Evolutionary conservation across 2,329 filamentous ascomycete species (phyloP).

Genomic region (Diaporthe citri): DNA sequence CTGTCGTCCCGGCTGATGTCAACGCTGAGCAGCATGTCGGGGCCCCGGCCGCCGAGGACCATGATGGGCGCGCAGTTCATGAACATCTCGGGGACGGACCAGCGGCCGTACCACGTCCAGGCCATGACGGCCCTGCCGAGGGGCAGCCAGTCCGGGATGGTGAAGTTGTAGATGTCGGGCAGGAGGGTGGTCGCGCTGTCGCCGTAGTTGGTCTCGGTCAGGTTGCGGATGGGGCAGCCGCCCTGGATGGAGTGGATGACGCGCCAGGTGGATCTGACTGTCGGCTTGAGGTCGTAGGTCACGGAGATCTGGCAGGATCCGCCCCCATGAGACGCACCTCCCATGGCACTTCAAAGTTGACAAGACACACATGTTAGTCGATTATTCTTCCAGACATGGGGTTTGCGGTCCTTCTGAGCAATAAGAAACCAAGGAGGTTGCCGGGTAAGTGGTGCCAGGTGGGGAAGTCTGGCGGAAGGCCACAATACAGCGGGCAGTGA

Average conservation of each 20-base stretch:
- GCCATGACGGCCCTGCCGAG: constrained; percentile 22
- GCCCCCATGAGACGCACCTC: constrained; percentile 8
- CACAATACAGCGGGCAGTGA: background rate
- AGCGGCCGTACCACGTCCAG: constrained; percentile 26
- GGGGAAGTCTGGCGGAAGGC: no score
- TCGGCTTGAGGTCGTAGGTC: constrained; percentile 11
- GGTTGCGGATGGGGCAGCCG: constrained; percentile 19
- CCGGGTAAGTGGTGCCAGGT: background rate
- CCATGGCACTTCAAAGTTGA: background rate
- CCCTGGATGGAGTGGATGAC: constrained; percentile 24
- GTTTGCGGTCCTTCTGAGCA: fast-evolving
- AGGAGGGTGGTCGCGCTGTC: constrained; percentile 2
- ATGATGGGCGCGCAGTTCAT: constrained; percentile 25
- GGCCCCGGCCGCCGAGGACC: background rate
- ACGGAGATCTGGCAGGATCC: constrained; percentile 21
- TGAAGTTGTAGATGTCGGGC: constrained; percentile 9
- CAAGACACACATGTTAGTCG: background rate
- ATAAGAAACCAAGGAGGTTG: fast-evolving
- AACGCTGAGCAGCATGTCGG: background rate
- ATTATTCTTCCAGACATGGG: no score
- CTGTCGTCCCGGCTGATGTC: constrained; percentile 18
- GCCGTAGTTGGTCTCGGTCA: constrained; percentile 22
- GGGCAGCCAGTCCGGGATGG: constrained; percentile 20
- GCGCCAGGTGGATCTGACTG: constrained; percentile 7
- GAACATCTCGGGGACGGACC: constrained; percentile 17